Conservation (phyloP, 1,284 basidiomycete species). For the Sanguinoderma infundibulare region DNA sequence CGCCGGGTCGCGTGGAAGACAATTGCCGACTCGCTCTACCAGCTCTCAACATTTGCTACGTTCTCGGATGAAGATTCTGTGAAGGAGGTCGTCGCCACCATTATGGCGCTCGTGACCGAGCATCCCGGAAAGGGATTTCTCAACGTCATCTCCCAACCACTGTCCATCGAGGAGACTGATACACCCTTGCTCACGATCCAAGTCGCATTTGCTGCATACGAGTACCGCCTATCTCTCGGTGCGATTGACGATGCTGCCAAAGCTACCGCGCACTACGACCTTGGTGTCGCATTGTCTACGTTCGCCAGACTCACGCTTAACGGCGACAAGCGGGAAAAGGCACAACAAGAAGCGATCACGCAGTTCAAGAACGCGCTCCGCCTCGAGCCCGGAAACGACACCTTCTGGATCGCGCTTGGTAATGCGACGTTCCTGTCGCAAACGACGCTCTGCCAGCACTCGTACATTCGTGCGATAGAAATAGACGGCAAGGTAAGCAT, state of each 20-base stretch:
- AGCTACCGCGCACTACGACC: conserved; percentile 79
- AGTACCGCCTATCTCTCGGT: conserved; percentile 74
- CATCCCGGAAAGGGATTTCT: conserved; percentile 47
- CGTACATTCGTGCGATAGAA: conserved; percentile 90
- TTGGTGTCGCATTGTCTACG: conserved; percentile 69
- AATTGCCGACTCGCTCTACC: conserved; percentile 78
- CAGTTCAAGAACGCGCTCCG: conserved; percentile 80
- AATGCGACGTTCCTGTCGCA: conserved; percentile 73
- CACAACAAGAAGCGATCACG: conserved; percentile 58
- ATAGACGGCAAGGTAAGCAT: conserved; percentile 73
- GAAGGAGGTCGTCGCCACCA: conserved; percentile 39
- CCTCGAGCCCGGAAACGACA: conserved; percentile 73
- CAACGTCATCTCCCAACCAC: conserved; percentile 43
- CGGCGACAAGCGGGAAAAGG: conserved; percentile 37
- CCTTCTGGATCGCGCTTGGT: conserved; percentile 86
- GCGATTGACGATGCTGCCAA: conserved; percentile 60
- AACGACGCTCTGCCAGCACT: conserved; percentile 85
- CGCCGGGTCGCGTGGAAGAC: conserved; percentile 87
- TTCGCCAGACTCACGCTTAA: conserved; percentile 45
- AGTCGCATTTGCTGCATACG: conserved; percentile 69
- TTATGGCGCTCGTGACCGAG: conserved; percentile 44
- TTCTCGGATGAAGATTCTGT: conserved; percentile 49
- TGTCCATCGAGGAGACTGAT: conserved; percentile 17
- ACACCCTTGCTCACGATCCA: conserved; percentile 41
- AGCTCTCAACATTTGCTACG: conserved; percentile 54